phyloP scores from a whole-genome alignment of 2,329 filamentous ascomycete species.

The Paramyrothecium roridum region DNA sequence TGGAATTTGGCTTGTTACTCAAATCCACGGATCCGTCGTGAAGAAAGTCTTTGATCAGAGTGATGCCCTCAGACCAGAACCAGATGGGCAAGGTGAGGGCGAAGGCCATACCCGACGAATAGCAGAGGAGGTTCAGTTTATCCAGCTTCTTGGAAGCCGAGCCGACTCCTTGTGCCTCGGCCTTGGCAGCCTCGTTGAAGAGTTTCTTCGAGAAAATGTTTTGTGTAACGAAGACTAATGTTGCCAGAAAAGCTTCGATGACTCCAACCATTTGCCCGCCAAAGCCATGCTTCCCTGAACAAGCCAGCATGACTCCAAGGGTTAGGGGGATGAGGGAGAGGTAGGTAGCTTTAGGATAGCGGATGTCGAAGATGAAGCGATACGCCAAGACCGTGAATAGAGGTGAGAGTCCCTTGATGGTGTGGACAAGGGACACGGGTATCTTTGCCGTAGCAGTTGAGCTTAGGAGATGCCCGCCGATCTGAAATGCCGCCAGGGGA shows the following conservation, averaged over 20 bases:
- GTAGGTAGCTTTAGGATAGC: constrained; percentile 84
- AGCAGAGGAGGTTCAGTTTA: constrained; percentile 94
- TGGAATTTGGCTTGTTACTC: constrained; percentile 57
- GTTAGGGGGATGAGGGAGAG: constrained; percentile 88
- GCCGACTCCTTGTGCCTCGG: constrained; percentile 69
- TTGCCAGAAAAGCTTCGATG: constrained; percentile 81
- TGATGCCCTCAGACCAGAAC: constrained; percentile 86
- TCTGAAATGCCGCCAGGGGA: constrained; percentile 90
- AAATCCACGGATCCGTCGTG: constrained; percentile 74
- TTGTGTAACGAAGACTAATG: constrained; percentile 92
- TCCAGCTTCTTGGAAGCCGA: constrained; percentile 76
- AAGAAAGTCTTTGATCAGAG: constrained; percentile 73
- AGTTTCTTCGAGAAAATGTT: constrained; percentile 98
- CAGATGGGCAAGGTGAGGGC: constrained; percentile 85
- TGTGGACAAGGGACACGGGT: constrained; percentile 94
- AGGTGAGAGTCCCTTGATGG: constrained; percentile 95
- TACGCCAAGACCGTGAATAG: constrained; percentile 95
- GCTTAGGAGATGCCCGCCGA: constrained; percentile 88
- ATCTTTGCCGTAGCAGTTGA: constrained; percentile 93
- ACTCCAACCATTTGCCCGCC: constrained; percentile 89
- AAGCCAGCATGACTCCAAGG: constrained; percentile 91
- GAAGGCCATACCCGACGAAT: constrained; percentile 93
- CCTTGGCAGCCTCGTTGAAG: constrained; percentile 88
- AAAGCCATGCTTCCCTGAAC: constrained; percentile 76
- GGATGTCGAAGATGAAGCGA: constrained; percentile 81